Evolutionary conservation across 768 basidiomycete species (phyloP).

Genomic region (Rhodotorula sphaerocarpa): DNA sequence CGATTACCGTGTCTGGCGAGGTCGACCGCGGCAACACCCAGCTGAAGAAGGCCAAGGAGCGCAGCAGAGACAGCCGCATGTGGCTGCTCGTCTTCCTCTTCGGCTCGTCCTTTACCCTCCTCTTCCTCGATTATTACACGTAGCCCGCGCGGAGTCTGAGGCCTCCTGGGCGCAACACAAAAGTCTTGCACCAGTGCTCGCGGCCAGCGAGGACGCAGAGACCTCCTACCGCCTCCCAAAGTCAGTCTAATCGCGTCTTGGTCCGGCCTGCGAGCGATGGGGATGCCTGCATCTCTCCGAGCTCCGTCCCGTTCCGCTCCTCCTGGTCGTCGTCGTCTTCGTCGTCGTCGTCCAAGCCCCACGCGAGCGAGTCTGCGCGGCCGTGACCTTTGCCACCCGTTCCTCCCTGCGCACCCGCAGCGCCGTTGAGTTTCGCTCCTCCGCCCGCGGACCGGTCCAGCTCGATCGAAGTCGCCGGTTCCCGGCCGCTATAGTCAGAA

Average conservation of each 20-base stretch:
- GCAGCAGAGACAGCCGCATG: conserved; percentile 75
- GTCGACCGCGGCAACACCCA: conserved; percentile 86
- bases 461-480: background rate
- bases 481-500: background rate
- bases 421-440: conserved; percentile 1
- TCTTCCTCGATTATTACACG: conserved; percentile 82
- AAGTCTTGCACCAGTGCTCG: too few relatives aligned
- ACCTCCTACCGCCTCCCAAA: background rate
- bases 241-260: conserved; percentile 8
- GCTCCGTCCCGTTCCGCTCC: background rate
- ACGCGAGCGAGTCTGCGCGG: background rate
- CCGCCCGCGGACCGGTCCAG: background rate
- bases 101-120: conserved; percentile 77
- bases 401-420: background rate
- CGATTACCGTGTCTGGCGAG: conserved; percentile 71
- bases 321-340: background rate
- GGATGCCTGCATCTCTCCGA: conserved; percentile 2
- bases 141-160: background rate
- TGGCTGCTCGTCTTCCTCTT: conserved; percentile 87
- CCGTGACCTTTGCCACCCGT: background rate
- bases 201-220: too few relatives aligned
- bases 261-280: background rate
- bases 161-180: too few relatives aligned
- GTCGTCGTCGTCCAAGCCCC: conserved; percentile 7
- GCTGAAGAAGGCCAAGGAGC: conserved; percentile 75